phyloP scores from a whole-genome alignment of 305 asterid species.

The Fraxinus angustifolia region DNA sequence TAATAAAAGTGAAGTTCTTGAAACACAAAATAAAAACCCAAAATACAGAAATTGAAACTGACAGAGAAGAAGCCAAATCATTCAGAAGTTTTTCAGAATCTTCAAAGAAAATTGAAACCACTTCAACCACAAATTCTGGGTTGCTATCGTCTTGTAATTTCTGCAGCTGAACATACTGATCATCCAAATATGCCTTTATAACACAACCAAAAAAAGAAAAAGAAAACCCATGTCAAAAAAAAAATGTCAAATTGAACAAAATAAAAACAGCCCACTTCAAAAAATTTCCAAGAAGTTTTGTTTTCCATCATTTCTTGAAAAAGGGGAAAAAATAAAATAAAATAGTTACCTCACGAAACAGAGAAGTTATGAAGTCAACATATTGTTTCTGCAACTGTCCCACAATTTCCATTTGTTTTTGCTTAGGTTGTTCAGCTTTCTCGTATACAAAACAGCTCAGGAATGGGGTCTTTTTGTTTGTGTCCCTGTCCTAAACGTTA shows the following conservation, averaged over 20 bases:
- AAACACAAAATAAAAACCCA: not conserved
- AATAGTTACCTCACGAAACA: conserved; percentile 43
- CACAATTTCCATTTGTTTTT: conserved; percentile 41
- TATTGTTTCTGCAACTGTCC: conserved; percentile 58
- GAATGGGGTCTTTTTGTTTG: conserved; percentile 11
- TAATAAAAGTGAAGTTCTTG: conserved; percentile 8
- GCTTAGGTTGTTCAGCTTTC: conserved; percentile 3
- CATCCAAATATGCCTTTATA: conserved; percentile 58
- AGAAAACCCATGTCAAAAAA: not conserved
- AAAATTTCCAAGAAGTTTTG: not conserved
- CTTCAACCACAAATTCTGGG: conserved; percentile 69
- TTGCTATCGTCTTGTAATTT: conserved; percentile 75
- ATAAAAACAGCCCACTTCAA: not conserved
- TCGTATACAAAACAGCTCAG: conserved; percentile 8
- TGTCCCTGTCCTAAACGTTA: not conserved
- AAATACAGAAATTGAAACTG: conserved; percentile 22
- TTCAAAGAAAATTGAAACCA: conserved; percentile 64
- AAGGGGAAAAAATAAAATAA: not conserved
- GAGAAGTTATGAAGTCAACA: conserved; percentile 47
- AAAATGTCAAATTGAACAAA: conserved; percentile 17
- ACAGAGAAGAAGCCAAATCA: conserved; percentile 58
- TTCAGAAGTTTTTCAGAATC: conserved; percentile 70
- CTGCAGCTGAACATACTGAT: conserved; percentile 65
- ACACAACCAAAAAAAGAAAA: not conserved
- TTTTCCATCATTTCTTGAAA: not conserved